Evolutionary conservation across 306 rosid species (phyloP).

Genomic region (Oemleria cerasiformis): DNA sequence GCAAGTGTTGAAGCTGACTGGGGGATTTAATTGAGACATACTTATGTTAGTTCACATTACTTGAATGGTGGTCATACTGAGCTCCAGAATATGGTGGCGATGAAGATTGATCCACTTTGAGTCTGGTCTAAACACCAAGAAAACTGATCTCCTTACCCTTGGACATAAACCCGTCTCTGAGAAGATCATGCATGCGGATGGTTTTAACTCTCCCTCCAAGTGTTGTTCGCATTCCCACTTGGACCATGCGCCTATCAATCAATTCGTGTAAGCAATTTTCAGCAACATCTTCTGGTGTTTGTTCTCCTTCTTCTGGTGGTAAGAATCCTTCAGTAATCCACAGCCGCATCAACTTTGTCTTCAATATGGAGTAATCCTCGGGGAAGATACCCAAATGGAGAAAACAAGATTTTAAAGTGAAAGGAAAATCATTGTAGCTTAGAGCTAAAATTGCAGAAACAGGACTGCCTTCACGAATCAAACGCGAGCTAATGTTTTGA

Average conservation of each 20-base stretch:
- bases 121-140: too few relatives aligned
- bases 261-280: constrained; percentile 38
- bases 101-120: too few relatives aligned
- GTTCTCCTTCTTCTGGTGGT: not conserved
- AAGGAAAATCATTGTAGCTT: constrained; percentile 52
- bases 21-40: too few relatives aligned
- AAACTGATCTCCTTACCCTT: constrained; percentile 46
- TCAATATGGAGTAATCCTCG: constrained; percentile 42
- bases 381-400: constrained; percentile 53
- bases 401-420: constrained; percentile 47
- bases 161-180: constrained; percentile 47
- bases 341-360: constrained; percentile 32
- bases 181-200: constrained; percentile 50
- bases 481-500: too few relatives aligned
- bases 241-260: constrained; percentile 57
- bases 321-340: constrained; percentile 62
- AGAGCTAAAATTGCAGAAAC: constrained; percentile 52
- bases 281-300: constrained; percentile 43
- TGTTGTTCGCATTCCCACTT: constrained; percentile 43
- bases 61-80: too few relatives aligned
- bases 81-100: too few relatives aligned
- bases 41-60: too few relatives aligned
- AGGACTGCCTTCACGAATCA: too few relatives aligned
- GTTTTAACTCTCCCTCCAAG: constrained; percentile 49
- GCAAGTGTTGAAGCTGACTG: too few relatives aligned